phyloP scores from a whole-genome alignment of 225 moss, liverwort and hornwort genomes.

The Thuidium tamariscinum region DNA sequence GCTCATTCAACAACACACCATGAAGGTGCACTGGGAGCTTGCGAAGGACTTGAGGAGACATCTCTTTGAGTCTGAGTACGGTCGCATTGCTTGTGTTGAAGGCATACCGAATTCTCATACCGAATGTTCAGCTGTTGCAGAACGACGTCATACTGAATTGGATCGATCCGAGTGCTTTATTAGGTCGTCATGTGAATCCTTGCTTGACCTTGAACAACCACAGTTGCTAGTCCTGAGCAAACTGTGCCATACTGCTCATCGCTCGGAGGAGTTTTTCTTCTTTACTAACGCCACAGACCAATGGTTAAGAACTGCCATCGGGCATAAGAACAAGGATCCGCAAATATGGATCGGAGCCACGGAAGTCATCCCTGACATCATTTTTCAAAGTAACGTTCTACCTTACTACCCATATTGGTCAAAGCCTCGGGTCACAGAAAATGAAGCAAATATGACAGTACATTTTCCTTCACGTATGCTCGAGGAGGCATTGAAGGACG shows the following conservation, averaged over 20 bases:
- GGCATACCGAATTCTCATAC: background rate
- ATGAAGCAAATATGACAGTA: background rate
- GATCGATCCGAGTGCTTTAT: background rate
- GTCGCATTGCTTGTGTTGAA: background rate
- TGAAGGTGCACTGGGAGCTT: background rate
- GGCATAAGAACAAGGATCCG: background rate
- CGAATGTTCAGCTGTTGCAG: background rate
- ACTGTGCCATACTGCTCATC: background rate
- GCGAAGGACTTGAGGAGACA: background rate
- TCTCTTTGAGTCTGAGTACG: background rate
- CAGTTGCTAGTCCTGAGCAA: background rate
- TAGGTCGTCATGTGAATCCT: background rate
- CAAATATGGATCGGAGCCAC: background rate
- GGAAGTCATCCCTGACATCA: background rate
- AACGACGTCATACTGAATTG: background rate
- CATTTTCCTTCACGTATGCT: background rate
- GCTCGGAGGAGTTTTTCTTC: background rate
- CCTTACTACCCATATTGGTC: background rate
- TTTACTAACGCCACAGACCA: background rate
- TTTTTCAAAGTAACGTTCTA: slow-evolving; percentile 2
- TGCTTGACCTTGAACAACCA: background rate
- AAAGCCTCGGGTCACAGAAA: background rate
- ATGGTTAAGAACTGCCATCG: slow-evolving; percentile 4
- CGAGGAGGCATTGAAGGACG: background rate
- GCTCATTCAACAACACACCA: background rate